Evolutionary conservation across 345 rosid species (phyloP), one percentile per base, ranked within the genome.

Genomic region (Syzygium jambos): DNA sequence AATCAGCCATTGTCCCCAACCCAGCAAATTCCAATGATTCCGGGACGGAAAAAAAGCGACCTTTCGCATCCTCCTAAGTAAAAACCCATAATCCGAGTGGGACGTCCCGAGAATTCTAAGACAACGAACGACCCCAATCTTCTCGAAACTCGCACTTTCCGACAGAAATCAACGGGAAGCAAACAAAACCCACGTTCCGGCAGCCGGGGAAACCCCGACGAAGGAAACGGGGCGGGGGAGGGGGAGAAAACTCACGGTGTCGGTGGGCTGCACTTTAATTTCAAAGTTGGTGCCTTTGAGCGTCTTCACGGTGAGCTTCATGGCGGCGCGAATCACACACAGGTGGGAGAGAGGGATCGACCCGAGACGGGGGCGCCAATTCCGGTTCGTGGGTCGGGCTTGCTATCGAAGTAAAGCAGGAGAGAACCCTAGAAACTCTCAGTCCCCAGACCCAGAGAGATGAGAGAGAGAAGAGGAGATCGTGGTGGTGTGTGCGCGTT

Each of bases 271-370:
- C 92, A 96, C 99, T 94, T 94, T 96, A 91, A 98, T 95, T 90
- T 98, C 98, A 53, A 98, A 98, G 90, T 96, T 98, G 90, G 95
- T 93, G 90, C 99, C 99, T 88, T 96, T 96, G 88, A 98, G 98
- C 53, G 99, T 98, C 92, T 98, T 98, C 17, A 98, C 98, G 34
- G 96, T 96, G 89, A 98, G 99, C 96, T 98, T 98, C 99, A 98
- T 95, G 23, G 90, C 92, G 88, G 89, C 87, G 46, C 57, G 88
- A 84, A 86, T 52, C 10, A 43, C 46, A 43, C 38, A 34, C 38
- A 34, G 38, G 38, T 34, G 38, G 38, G 38, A 89, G 86, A 88
- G 84, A 83, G 57, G 46, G 87, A 27, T 87, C 87, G 65, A 51
- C 65, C 65, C 86, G 89, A 88, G 90, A 84, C 73, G 53, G 87